These are phyloP conservation scores for Ceratocystis diversiconidia DNA, from an alignment of 2,329 filamentous ascomycete genomes.

Conservation along the genomic window DNA sequence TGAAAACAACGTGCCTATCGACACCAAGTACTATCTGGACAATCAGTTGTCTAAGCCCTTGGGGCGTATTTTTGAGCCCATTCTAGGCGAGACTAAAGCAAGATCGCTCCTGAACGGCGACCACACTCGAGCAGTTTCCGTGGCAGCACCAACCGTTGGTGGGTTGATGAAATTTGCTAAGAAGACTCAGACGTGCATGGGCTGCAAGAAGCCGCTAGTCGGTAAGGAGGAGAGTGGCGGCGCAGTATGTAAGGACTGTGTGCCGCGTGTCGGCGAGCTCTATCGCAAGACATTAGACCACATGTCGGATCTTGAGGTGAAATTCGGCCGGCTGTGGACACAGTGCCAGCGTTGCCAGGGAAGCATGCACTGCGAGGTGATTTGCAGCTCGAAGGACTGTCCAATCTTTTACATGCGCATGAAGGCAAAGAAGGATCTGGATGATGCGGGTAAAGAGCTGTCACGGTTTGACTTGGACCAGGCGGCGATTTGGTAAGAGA, in stretches of 20 bases:
- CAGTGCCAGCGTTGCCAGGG: conserved; percentile 97
- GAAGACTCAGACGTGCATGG: conserved; percentile 96
- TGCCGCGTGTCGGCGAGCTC: conserved; percentile 72
- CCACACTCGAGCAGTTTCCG: conserved; percentile 86
- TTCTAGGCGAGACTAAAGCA: conserved; percentile 84
- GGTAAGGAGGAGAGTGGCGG: conserved; percentile 66
- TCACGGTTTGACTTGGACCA: conserved; percentile 77
- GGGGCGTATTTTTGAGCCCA: conserved; percentile 91
- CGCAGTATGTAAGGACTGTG: conserved; percentile 78
- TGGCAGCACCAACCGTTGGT: conserved; percentile 79
- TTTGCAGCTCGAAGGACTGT: conserved; percentile 90
- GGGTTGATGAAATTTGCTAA: conserved; percentile 98
- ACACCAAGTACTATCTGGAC: conserved; percentile 96
- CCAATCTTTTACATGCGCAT: conserved; percentile 99
- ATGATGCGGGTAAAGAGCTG: conserved; percentile 85
- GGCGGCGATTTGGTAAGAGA: conserved; percentile 43
- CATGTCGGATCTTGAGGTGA: conserved; percentile 80
- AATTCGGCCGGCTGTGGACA: conserved; percentile 89
- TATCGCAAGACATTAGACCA: conserved; percentile 84
- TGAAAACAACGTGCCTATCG: conserved; percentile 94
- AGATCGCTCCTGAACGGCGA: conserved; percentile 76
- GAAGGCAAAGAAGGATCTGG: conserved; percentile 98
- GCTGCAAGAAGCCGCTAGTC: conserved; percentile 89
- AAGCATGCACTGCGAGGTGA: conserved; percentile 95
- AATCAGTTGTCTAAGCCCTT: conserved; percentile 95